Evolutionary conservation across 257 asterid species (phyloP), one percentile per base, ranked within the genome.

Genomic region (Forsythia suspensa): DNA sequence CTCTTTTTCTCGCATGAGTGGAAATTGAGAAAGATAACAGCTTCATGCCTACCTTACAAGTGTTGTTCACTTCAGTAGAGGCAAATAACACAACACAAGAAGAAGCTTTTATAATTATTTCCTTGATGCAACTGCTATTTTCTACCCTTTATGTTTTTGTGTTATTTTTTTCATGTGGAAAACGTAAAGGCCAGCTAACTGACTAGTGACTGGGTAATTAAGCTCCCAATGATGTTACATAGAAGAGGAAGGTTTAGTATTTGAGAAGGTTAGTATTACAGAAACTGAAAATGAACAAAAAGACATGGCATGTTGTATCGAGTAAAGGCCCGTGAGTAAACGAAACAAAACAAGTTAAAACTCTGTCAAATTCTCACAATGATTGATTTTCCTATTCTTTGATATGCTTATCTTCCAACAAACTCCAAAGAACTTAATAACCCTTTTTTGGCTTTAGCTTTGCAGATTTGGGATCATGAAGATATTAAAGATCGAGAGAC

Each of bases 141-240:
- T 0, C 51, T 44, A 3, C n/a, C 59, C 20, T 48, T 48, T 4
- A 15, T 4, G 16, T 41, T 20, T n/a, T 41, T 36, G 44, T 24
- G 43, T 74, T 44, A 44, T 9, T 44, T 44, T 44, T 44, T 46
- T 46, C 52, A 12, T 11, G 15, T 46, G 52, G 79, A 57, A 81
- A 52, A 81, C 16, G 82, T 51, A 51, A 75, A 67, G 75, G 80
- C 82, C 82, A 85, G 78, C 84, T 81, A 85, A 73, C 63, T 12
- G 18, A 46, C 18, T 13, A 13, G n/a, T 12, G 18, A 46, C 18
- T 13, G 1, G n/a, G n/a, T 48, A 48, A 3, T 13, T 46, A 46
- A 46, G 57, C 57, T 48, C 57, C 12, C 18, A 48, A 71, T 80
- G 44, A 36, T 41, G 43, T 79, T 81, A 77, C 83, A 72, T 71